A percentile compares a stretch with the other conserved stretches of the same genome.
Conservation (phyloP, 768 basidiomycete genomes). For the Cyclocybe cylindracea region DNA sequence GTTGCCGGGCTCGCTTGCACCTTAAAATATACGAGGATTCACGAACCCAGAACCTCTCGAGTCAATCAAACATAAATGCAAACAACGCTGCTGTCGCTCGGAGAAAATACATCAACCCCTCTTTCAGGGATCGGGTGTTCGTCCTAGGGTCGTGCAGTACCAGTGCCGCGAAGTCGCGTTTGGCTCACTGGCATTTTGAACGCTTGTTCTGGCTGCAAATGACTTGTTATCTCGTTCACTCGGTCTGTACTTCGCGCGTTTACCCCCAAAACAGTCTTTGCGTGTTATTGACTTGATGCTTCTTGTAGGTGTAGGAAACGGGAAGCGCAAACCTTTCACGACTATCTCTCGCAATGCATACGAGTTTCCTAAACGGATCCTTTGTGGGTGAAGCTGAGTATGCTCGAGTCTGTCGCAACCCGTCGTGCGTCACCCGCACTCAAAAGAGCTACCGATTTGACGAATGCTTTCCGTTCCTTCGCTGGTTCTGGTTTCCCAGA, state of each 20-base stretch:
- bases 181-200: constrained; percentile 34
- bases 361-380: constrained; percentile 30
- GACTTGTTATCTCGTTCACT: constrained; percentile 39
- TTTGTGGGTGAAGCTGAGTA: constrained; percentile 38
- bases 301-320: constrained; percentile 27
- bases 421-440: background rate
- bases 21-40: constrained; percentile 24
- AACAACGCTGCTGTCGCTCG: constrained; percentile 30
- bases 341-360: constrained; percentile 34
- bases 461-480: no score
- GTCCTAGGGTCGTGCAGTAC: constrained; percentile 36
- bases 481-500: background rate
- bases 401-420: constrained; percentile 6
- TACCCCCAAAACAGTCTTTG: background rate
- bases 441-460: background rate
- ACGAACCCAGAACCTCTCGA: constrained; percentile 35
- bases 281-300: background rate
- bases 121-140: constrained; percentile 27
- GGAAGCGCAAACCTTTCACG: constrained; percentile 33
- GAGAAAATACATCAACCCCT: constrained; percentile 37
- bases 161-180: constrained; percentile 23
- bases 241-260: constrained; percentile 20
- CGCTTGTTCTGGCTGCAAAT: constrained; percentile 32
- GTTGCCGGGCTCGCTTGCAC: background rate
- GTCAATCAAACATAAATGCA: constrained; percentile 34